Evolutionary conservation across 768 basidiomycete species (phyloP).

Genomic region (Trametes cingulata): DNA sequence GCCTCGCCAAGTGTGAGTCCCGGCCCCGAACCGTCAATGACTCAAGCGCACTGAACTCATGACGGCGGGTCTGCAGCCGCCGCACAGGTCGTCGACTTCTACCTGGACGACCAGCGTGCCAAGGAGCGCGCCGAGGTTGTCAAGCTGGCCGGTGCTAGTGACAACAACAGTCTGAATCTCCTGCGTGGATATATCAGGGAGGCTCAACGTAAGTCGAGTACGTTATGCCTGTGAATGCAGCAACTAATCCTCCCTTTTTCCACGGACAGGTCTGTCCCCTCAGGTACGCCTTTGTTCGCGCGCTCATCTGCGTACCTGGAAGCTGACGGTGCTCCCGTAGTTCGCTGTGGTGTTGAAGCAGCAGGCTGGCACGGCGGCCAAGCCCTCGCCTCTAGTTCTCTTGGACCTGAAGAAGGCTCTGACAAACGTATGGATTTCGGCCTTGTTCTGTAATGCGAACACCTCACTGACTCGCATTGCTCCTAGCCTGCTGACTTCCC

Average conservation of each 20-base stretch:
- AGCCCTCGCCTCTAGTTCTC: constrained; percentile 44
- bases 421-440: constrained; percentile 33
- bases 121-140: constrained; percentile 43
- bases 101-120: constrained; percentile 44
- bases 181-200: constrained; percentile 53
- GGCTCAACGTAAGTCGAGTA: constrained; percentile 44
- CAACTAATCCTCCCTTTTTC: constrained; percentile 24
- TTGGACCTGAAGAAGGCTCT: constrained; percentile 46
- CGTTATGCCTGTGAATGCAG: neutral
- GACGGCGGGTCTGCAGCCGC: constrained; percentile 33
- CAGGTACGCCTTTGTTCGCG: neutral
- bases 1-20: constrained; percentile 46
- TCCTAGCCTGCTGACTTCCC: constrained; percentile 47
- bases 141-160: constrained; percentile 35
- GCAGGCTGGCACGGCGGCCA: constrained; percentile 37
- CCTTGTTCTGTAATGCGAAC: neutral
- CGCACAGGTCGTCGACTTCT: constrained; percentile 55
- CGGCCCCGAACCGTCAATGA: too few relatives aligned
- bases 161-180: constrained; percentile 36
- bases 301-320: too few relatives aligned
- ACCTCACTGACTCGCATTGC: too few relatives aligned
- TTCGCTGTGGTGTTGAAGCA: constrained; percentile 40
- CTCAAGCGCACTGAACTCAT: neutral
- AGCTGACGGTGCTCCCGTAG: neutral
- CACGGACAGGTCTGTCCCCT: constrained; percentile 38